Base-by-base conservation (phyloP, 495 filamentous ascomycete genomes). In the Rostrohypoxylon terebratum region DNA sequence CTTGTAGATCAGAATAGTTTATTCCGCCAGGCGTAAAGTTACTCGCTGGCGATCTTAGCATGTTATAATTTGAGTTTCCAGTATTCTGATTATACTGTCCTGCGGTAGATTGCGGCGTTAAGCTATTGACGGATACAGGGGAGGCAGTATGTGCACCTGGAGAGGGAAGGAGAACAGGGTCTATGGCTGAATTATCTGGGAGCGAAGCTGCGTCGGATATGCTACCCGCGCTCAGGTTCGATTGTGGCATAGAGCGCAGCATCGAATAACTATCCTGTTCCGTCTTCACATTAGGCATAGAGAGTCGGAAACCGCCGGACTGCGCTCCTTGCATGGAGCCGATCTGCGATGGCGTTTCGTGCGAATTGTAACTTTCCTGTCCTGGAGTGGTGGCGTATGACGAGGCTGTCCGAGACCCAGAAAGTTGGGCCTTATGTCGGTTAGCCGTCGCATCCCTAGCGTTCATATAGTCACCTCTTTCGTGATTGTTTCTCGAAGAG, bases 101-200 rank as follows among this genome's bases (percentile, higher is more conserved):
- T 33, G 70, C 71, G 16, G 21, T 69, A 20, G 74, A 75, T 48
- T 74, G 72, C 21, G 74, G 74, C 51, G 74, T 61, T 36, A 78
- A 11, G 68, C 75, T 72, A 59, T 75, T 58, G 14, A 68, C 65
- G 33, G 69, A 75, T 62, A 70, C 61, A 50, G 78, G 54, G 62
- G 80, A 77, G 62, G 74, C 73, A 66, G 66, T 69, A 66, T 79
- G 71, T 36, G 77, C 61, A 63, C 62, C 58, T 33, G 79, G 81
- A 23, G 81, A 84, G 13, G 81, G 81, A 47, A 86, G 77, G 28
- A 85, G 71, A 8, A 80, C 78, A 20, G 83, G 83, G 54, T 85
- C 83, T 54, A 86, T 84, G 42, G 80, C 75, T 3, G 81, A 77
- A 31, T 77, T 82, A 48, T 85, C 81, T 1, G 80, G 79, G 28